Conservation (phyloP, 805 yeast species). For the Blastobotrys peoriensis region DNA sequence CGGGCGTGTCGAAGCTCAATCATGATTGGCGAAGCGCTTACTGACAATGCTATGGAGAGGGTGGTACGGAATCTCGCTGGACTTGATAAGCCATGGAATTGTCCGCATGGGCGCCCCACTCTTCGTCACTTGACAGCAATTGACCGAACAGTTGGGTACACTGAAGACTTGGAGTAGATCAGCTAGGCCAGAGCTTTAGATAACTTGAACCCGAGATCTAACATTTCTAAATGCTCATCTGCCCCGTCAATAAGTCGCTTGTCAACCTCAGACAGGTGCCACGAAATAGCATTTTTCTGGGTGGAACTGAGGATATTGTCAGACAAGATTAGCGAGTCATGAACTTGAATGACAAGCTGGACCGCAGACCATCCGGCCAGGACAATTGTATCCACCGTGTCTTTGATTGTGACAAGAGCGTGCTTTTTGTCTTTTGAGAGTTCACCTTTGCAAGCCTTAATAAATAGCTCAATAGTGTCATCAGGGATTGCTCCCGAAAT, state of each 20-base stretch:
- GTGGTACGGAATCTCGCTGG: conserved; percentile 64
- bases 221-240: conserved; percentile 77
- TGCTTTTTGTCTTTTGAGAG: conserved; percentile 8
- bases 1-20: conserved; percentile 91
- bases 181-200: background rate
- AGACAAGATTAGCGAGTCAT: conserved; percentile 50
- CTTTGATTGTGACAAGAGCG: conserved; percentile 22
- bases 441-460: conserved; percentile 32
- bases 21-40: conserved; percentile 82
- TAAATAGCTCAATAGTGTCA: conserved; percentile 37
- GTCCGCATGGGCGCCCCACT: conserved; percentile 97
- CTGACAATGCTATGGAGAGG: conserved; percentile 50
- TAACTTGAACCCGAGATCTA: conserved; percentile 36
- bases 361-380: conserved; percentile 76
- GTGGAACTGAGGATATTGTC: conserved; percentile 44
- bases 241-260: conserved; percentile 73
- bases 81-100: conserved; percentile 87
- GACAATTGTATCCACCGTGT: conserved; percentile 45
- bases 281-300: conserved; percentile 61
- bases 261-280: conserved; percentile 67
- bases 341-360: conserved; percentile 65
- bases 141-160: conserved; percentile 13
- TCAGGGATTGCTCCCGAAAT: conserved; percentile 71
- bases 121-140: conserved; percentile 77
- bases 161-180: conserved; percentile 7